These are phyloP conservation scores for Calocybe cyanea DNA, from an alignment of 768 basidiomycete genomes.

Conservation along the genomic window DNA sequence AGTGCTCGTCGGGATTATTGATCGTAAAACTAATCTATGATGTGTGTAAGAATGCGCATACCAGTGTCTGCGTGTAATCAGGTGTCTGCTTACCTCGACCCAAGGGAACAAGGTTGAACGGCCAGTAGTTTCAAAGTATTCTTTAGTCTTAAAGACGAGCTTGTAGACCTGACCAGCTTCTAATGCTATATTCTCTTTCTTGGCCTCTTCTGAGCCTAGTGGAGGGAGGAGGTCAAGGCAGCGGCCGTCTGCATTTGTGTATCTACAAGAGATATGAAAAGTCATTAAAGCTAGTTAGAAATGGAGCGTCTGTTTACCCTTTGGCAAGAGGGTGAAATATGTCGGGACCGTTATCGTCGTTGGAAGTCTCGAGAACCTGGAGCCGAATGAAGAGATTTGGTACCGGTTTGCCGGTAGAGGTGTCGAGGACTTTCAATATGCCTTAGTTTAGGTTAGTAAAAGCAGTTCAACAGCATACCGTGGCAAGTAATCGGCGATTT, in stretches of 20 bases:
- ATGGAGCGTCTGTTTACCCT: conserved; percentile 53
- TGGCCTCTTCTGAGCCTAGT: conserved; percentile 39
- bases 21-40: conserved; percentile 76
- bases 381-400: conserved; percentile 62
- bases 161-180: conserved; percentile 68
- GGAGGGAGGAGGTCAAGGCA: conserved; percentile 72
- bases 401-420: conserved; percentile 80
- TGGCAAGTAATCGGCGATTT: conserved; percentile 92
- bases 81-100: conserved; percentile 63
- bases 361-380: conserved; percentile 41
- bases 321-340: conserved; percentile 52
- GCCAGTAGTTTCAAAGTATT: conserved; percentile 67
- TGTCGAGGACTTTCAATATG: conserved; percentile 70
- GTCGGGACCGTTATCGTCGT: conserved; percentile 28
- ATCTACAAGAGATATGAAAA: conserved; percentile 34
- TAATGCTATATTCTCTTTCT: conserved; percentile 41
- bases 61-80: neutral
- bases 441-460: neutral
- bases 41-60: neutral
- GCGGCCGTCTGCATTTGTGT: conserved; percentile 80
- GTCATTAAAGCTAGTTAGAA: no score
- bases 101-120: conserved; percentile 83
- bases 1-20: conserved; percentile 71
- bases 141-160: conserved; percentile 78
- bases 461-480: conserved; percentile 36